phyloP scores from a whole-genome alignment of 805 yeast species.

The Lachancea quebecensis region DNA sequence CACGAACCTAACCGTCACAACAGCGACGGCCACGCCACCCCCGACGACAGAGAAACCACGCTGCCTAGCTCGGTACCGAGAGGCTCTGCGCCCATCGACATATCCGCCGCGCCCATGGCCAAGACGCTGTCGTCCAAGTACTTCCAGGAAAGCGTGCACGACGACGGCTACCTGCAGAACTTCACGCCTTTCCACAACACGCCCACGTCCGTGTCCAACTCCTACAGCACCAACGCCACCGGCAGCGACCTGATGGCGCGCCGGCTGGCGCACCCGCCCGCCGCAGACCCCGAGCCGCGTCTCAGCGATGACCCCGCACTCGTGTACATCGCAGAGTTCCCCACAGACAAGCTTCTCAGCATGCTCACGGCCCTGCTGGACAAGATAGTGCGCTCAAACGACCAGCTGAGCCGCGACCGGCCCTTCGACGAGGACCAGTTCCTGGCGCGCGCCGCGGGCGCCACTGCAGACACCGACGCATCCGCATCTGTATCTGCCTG shows the following conservation, averaged over 20 bases:
- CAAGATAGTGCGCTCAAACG: constrained; percentile 86
- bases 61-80: constrained; percentile 1
- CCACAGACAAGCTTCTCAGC: constrained; percentile 68
- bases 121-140: constrained; percentile 1
- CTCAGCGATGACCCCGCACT: constrained; percentile 9
- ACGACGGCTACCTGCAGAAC: constrained; percentile 5
- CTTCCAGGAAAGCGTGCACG: constrained; percentile 3
- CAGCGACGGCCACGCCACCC: background rate
- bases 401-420: constrained; percentile 37
- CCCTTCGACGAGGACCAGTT: constrained; percentile 1
- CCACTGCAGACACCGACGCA: background rate
- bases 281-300: constrained; percentile 7
- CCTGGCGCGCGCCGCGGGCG: background rate
- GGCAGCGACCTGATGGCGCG: background rate
- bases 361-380: constrained; percentile 84
- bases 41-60: background rate
- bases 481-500: too few relatives aligned
- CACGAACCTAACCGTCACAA: background rate
- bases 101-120: constrained; percentile 1
- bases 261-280: background rate
- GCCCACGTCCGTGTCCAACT: constrained; percentile 5
- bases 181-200: constrained; percentile 9
- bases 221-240: constrained; percentile 1
- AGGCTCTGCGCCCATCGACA: constrained; percentile 1
- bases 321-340: constrained; percentile 65